A percentile compares a stretch with the other conserved stretches of the same genome.
phyloP scores from a whole-genome alignment of 805 yeast genomes.

The Tetrapisispora nanseiensis region DNA sequence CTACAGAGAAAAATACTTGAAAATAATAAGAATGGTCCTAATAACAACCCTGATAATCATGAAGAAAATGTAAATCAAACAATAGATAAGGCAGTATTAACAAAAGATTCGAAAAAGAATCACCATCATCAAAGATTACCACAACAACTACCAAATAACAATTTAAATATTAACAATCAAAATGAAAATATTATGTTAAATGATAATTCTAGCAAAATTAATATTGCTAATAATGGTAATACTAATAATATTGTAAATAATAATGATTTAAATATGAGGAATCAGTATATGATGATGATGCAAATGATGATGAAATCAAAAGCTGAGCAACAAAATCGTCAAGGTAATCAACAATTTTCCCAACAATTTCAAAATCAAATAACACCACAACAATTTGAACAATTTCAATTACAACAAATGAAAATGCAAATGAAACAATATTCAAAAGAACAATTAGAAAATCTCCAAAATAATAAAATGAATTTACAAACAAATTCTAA shows the following conservation, averaged over 20 bases:
- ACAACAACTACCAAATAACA: neutral
- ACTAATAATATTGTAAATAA: neutral
- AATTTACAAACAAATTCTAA: too few species aligned
- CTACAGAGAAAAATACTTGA: neutral
- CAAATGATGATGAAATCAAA: slow-evolving; percentile 6
- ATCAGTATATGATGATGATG: slow-evolving; percentile 5
- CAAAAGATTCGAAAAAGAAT: slow-evolving; percentile 18
- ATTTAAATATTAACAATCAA: neutral
- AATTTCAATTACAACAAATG: slow-evolving; percentile 3
- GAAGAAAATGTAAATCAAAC: neutral
- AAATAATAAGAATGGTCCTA: neutral
- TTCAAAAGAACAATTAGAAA: neutral
- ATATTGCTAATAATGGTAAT: neutral
- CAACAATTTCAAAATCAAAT: slow-evolving; percentile 3
- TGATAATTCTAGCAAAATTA: neutral
- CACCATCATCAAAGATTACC: neutral
- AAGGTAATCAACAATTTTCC: neutral
- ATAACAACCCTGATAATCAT: neutral
- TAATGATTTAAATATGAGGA: neutral
- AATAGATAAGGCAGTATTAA: slow-evolving; percentile 13
- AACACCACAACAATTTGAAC: neutral
- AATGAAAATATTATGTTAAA: neutral
- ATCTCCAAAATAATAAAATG: neutral
- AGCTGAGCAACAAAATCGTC: neutral
- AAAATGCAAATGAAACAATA: slow-evolving; percentile 5